phyloP scores from a whole-genome alignment of 495 filamentous ascomycete genomes.

The Penicillium alfredii region DNA sequence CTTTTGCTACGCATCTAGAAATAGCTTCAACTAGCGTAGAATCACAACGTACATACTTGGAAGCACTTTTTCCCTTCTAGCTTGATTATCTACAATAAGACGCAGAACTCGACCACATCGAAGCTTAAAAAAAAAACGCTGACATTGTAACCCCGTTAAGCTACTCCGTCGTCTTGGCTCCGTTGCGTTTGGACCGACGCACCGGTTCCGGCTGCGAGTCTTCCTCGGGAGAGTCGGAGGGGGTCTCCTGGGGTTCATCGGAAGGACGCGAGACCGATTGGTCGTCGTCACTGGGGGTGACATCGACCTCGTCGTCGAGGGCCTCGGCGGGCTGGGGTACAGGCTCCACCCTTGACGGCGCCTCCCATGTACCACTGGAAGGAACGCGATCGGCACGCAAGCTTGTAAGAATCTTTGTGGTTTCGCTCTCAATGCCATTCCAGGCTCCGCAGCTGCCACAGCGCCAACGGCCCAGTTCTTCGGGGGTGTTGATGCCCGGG shows the following conservation, averaged over 20 bases:
- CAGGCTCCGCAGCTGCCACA: slow-evolving; percentile 77
- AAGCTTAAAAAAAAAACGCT: no score
- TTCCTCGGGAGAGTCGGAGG: slow-evolving; percentile 5
- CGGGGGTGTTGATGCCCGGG: slow-evolving; percentile 68
- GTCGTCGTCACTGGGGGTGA: slow-evolving; percentile 25
- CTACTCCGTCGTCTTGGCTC: slow-evolving; percentile 14
- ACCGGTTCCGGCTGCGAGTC: slow-evolving; percentile 11
- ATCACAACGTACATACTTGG: no score
- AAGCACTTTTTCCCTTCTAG: no score
- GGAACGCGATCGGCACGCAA: slow-evolving; percentile 26
- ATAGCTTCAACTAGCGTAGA: no score
- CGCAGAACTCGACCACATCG: no score
- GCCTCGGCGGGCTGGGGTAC: slow-evolving; percentile 14
- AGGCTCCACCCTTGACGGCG: slow-evolving; percentile 18
- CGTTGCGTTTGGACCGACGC: slow-evolving; percentile 22
- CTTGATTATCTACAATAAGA: no score
- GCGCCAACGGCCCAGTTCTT: slow-evolving; percentile 83
- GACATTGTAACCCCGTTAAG: no score
- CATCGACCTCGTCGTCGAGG: slow-evolving; percentile 25
- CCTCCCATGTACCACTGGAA: no score
- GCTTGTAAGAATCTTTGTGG: slow-evolving; percentile 50
- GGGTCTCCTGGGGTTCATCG: slow-evolving; percentile 8
- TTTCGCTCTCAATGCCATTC: slow-evolving; percentile 78
- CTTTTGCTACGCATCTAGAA: no score
- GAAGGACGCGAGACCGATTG: slow-evolving; percentile 12